phyloP scores from a whole-genome alignment of 2,329 filamentous ascomycete genomes.

The Diaporthe vexans region DNA sequence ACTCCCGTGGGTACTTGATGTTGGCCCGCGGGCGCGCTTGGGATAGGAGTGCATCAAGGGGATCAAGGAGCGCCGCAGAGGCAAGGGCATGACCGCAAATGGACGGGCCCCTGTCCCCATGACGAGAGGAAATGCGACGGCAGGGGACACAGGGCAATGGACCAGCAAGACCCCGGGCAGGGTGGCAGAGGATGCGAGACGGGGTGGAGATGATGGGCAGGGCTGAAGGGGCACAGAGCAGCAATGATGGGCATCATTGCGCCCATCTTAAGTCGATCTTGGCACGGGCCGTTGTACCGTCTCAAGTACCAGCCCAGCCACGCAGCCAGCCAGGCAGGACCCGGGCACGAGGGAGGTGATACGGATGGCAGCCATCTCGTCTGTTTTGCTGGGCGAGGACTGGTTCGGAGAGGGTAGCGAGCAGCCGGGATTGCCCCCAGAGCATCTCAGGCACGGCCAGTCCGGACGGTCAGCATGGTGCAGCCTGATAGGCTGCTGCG shows the following conservation, averaged over 20 bases:
- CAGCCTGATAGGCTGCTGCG: slow-evolving; percentile 25
- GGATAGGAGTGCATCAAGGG: slow-evolving; percentile 26
- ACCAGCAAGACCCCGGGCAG: too few relatives aligned
- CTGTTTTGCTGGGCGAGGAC: slow-evolving; percentile 15
- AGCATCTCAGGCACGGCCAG: slow-evolving; percentile 22
- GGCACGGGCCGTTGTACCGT: slow-evolving; percentile 30
- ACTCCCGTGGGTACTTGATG: slow-evolving; percentile 21
- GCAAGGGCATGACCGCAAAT: slow-evolving; percentile 4
- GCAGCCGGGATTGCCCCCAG: slow-evolving; percentile 24
- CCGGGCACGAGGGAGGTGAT: background rate
- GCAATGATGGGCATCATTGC: slow-evolving; percentile 31
- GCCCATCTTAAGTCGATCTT: slow-evolving; percentile 38
- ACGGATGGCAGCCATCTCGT: slow-evolving; percentile 37
- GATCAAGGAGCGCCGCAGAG: slow-evolving; percentile 19
- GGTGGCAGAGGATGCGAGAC: slow-evolving; percentile 31
- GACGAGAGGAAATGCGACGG: slow-evolving; percentile 20
- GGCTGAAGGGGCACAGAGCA: slow-evolving; percentile 22
- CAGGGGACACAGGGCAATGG: background rate
- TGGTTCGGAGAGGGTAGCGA: slow-evolving; percentile 22
- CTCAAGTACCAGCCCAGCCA: slow-evolving; percentile 33
- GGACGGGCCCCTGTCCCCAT: background rate
- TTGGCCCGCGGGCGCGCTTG: background rate
- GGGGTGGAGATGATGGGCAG: slow-evolving; percentile 33
- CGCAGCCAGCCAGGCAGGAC: background rate
- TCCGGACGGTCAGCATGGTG: slow-evolving; percentile 20